These are phyloP conservation scores for Beauveria caledonica DNA, from an alignment of 2,329 filamentous ascomycete species.

Conservation along the genomic window DNA sequence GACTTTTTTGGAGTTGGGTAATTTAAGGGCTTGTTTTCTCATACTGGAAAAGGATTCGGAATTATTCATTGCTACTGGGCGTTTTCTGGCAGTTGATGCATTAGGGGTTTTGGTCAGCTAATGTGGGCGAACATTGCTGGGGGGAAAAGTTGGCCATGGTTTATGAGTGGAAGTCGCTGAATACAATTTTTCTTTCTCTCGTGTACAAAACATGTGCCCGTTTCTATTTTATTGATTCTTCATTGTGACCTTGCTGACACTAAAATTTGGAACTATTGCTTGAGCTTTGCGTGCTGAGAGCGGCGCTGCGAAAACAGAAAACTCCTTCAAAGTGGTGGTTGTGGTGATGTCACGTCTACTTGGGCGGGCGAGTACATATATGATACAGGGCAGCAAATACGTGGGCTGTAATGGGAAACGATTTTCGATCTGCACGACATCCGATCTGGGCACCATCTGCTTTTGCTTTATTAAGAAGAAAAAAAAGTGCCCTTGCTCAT, in stretches of 20 bases:
- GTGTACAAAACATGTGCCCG: not conserved
- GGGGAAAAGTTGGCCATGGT: conserved; percentile 1
- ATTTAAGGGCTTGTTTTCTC: not conserved
- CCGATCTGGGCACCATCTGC: conserved; percentile 9
- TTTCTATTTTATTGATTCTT: not conserved
- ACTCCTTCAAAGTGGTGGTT: not conserved
- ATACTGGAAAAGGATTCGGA: not conserved
- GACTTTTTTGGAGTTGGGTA: not conserved
- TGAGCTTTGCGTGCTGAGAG: too few species aligned
- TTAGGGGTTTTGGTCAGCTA: conserved; percentile 1
- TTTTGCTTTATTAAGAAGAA: not conserved
- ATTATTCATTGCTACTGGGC: not conserved
- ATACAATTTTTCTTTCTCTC: not conserved
- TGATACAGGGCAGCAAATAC: not conserved
- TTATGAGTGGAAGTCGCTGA: not conserved
- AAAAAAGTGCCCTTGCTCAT: not conserved
- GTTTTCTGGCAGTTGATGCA: not conserved
- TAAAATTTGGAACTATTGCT: not conserved
- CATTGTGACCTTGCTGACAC: not conserved
- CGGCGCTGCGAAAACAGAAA: not conserved
- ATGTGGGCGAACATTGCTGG: conserved; percentile 1
- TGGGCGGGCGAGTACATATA: too few species aligned
- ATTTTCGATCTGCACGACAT: conserved; percentile 8
- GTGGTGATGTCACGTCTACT: not conserved
- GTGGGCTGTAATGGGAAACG: not conserved